phyloP scores from a whole-genome alignment of 768 basidiomycete species.

The Leccinum imitatum region DNA sequence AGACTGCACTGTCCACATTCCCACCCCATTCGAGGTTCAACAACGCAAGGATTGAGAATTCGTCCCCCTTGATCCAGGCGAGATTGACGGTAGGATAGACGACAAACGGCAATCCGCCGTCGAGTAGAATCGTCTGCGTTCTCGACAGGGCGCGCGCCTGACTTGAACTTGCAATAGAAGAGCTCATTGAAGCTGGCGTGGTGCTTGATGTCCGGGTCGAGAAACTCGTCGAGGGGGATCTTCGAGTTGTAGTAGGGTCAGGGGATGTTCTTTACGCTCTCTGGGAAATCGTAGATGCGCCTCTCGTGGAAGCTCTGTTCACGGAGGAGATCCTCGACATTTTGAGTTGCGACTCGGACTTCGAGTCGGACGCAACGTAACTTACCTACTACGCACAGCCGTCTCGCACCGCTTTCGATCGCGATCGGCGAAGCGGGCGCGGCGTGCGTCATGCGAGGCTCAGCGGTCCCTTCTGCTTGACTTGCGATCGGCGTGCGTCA shows the following conservation, averaged over 20 bases:
- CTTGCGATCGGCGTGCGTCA: too few relatives aligned
- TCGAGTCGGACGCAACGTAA: too few relatives aligned
- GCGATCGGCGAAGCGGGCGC: too few relatives aligned
- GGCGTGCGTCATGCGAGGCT: too few relatives aligned
- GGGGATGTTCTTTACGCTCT: constrained; percentile 49
- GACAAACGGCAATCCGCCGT: constrained; percentile 57
- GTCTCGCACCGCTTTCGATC: too few relatives aligned
- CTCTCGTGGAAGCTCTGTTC: constrained; percentile 60
- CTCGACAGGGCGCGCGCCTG: constrained; percentile 60
- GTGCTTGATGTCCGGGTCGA: constrained; percentile 55
- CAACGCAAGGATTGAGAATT: constrained; percentile 65
- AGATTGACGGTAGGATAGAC: too few relatives aligned
- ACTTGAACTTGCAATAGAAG: constrained; percentile 61
- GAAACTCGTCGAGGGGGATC: constrained; percentile 57
- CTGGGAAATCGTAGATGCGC: constrained; percentile 50
- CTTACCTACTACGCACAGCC: too few relatives aligned
- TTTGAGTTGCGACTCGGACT: too few relatives aligned
- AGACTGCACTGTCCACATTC: neutral
- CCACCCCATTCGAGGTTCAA: constrained; percentile 29
- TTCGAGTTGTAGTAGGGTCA: constrained; percentile 42
- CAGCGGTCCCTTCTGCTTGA: too few relatives aligned
- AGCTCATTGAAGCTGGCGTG: constrained; percentile 78
- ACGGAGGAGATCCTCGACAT: constrained; percentile 48
- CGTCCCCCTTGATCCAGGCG: constrained; percentile 59
- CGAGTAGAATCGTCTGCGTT: constrained; percentile 53